Evolutionary conservation across 345 rosid genomes (phyloP).

Genomic region (Salix arbutifolia): DNA sequence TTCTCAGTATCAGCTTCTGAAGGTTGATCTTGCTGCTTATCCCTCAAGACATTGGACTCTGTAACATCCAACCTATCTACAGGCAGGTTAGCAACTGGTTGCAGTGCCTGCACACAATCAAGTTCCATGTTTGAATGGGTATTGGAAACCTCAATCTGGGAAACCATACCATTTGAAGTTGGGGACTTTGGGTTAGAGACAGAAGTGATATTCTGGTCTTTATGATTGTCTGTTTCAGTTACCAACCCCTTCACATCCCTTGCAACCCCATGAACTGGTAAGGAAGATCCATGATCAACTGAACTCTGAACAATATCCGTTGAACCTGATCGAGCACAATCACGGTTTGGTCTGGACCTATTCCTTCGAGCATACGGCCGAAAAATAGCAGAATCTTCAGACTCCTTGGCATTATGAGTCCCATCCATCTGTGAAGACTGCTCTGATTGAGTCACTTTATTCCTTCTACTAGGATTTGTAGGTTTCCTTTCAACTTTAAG

Average conservation of each 20-base stretch:
- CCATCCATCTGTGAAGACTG: conserved; percentile 64
- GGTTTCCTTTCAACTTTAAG: conserved; percentile 51
- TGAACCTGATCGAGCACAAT: conserved; percentile 74
- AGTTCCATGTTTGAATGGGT: conserved; percentile 40
- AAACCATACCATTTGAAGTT: conserved; percentile 50
- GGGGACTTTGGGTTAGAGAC: conserved; percentile 39
- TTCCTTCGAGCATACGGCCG: conserved; percentile 97
- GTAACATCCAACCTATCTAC: conserved; percentile 38
- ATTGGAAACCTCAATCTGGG: conserved; percentile 42
- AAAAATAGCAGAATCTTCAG: conserved; percentile 95
- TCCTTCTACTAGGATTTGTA: conserved; percentile 49
- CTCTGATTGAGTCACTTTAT: conserved; percentile 50
- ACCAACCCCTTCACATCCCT: conserved; percentile 51
- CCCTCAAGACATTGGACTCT: conserved; percentile 32
- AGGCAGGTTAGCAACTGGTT: conserved; percentile 31
- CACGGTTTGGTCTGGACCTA: conserved; percentile 80
- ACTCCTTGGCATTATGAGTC: conserved; percentile 67
- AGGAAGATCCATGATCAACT: conserved; percentile 62
- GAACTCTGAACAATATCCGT: conserved; percentile 63
- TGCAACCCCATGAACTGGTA: conserved; percentile 47
- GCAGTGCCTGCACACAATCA: conserved; percentile 41
- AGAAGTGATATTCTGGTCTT: conserved; percentile 50
- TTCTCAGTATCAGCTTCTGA: conserved; percentile 31
- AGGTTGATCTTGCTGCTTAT: conserved; percentile 26
- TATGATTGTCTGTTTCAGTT: conserved; percentile 54